Percentiles rank a stretch among this genome's conserved stretches.
These are phyloP conservation scores for Phytophthora crassamura DNA, from an alignment of 352 stramenopile species.

Conservation along the genomic window DNA sequence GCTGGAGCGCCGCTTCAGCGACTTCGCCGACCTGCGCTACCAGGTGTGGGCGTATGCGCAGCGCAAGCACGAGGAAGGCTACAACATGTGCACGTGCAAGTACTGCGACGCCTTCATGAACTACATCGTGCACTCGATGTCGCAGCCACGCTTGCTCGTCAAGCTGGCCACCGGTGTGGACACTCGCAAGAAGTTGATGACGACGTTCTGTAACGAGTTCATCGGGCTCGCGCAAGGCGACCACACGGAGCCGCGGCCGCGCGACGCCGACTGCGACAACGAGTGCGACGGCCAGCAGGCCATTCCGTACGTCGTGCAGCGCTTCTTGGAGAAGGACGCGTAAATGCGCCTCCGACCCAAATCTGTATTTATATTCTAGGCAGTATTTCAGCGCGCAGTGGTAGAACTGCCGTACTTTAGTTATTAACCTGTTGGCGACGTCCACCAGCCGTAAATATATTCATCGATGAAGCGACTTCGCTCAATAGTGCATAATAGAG, in stretches of 20 bases:
- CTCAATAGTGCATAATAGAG: no score
- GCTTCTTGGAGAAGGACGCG: slow-evolving; percentile 44
- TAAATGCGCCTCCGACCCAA: no score
- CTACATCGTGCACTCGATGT: slow-evolving; percentile 60
- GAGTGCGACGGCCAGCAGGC: slow-evolving; percentile 46
- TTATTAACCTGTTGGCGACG: no score
- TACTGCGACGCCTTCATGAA: slow-evolving; percentile 62
- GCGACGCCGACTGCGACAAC: slow-evolving; percentile 21
- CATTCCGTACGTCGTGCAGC: slow-evolving; percentile 55
- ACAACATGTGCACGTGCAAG: slow-evolving; percentile 37
- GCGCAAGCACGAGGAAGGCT: slow-evolving; percentile 38
- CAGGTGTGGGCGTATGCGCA: slow-evolving; percentile 57
- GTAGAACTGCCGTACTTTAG: no score
- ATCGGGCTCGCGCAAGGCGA: slow-evolving; percentile 43
- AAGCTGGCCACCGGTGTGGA: slow-evolving; percentile 49
- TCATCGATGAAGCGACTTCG: no score
- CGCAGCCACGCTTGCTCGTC: slow-evolving; percentile 55
- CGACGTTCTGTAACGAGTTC: slow-evolving; percentile 61
- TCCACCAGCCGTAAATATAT: no score
- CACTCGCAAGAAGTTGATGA: slow-evolving; percentile 50
- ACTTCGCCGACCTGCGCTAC: slow-evolving; percentile 61
- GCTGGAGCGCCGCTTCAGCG: slow-evolving; percentile 57
- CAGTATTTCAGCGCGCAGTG: no score
- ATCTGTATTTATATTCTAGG: no score
- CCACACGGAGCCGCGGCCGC: slow-evolving; percentile 35